These are phyloP conservation scores for Digitaria exilis DNA, from an alignment of 202 grass and related monocot genomes.

Conservation along the genomic window DNA sequence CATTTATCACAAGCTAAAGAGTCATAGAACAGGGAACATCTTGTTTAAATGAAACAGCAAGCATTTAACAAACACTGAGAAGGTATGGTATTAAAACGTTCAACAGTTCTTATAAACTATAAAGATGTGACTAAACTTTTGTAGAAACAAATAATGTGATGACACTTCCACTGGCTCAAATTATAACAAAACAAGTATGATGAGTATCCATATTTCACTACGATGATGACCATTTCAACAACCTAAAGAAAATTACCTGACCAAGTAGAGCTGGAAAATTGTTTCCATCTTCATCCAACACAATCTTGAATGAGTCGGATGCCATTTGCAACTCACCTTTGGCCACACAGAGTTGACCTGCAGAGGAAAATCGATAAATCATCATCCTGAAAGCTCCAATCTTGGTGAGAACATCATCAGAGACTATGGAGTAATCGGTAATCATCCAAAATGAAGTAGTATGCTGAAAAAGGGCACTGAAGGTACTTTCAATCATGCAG, in stretches of 20 bases:
- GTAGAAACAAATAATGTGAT: conserved; percentile 13
- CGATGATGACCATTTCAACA: conserved; percentile 10
- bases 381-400: conserved; percentile 29
- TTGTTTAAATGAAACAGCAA: conserved; percentile 14
- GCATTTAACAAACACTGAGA: conserved; percentile 3
- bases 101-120: no score
- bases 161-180: conserved; percentile 16
- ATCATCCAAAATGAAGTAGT: conserved; percentile 23
- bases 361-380: conserved; percentile 28
- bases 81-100: no score
- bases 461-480: conserved; percentile 20
- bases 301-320: conserved; percentile 83
- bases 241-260: conserved; percentile 66
- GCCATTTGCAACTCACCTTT: conserved; percentile 88
- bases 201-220: conserved; percentile 21
- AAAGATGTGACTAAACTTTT: not conserved
- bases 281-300: conserved; percentile 74
- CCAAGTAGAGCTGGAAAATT: conserved; percentile 94
- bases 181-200: conserved; percentile 5
- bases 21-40: not conserved
- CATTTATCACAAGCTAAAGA: conserved; percentile 21
- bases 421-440: conserved; percentile 2
- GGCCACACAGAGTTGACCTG: conserved; percentile 91
- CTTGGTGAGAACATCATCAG: conserved; percentile 5
- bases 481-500: not conserved